These are phyloP conservation scores for Boletus coccyginus DNA, from an alignment of 768 basidiomycete genomes.

Conservation along the genomic window DNA sequence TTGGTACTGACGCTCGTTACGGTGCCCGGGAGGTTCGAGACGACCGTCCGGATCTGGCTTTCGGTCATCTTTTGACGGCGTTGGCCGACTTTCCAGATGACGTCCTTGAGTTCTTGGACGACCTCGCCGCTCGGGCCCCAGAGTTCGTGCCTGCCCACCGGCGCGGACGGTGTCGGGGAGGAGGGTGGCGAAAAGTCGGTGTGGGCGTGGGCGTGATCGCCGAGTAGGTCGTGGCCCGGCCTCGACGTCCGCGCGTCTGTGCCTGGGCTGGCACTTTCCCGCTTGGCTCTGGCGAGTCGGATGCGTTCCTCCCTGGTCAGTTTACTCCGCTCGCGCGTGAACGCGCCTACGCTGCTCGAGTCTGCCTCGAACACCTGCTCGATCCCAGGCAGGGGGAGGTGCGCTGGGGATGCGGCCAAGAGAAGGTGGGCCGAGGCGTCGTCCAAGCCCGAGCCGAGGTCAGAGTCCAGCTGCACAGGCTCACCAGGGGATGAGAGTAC, in stretches of 20 bases:
- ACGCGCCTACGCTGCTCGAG: slow-evolving; percentile 31
- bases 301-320: slow-evolving; percentile 77
- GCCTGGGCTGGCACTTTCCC: slow-evolving; percentile 29
- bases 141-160: slow-evolving; percentile 33
- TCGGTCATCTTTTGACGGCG: slow-evolving; percentile 52
- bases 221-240: not conserved
- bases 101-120: slow-evolving; percentile 81
- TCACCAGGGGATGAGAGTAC: slow-evolving; percentile 24
- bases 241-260: not conserved
- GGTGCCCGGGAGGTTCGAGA: not conserved
- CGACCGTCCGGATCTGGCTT: slow-evolving; percentile 1
- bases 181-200: not conserved
- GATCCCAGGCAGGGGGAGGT: slow-evolving; percentile 62
- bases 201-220: slow-evolving; percentile 17
- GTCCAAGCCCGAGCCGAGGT: slow-evolving; percentile 30
- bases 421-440: slow-evolving; percentile 59
- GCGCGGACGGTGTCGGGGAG: not conserved
- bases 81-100: slow-evolving; percentile 84
- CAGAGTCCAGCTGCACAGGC: slow-evolving; percentile 10
- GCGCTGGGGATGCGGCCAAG: slow-evolving; percentile 45
- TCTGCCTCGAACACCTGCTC: slow-evolving; percentile 87
- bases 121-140: slow-evolving; percentile 80
- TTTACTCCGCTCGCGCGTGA: slow-evolving; percentile 59
- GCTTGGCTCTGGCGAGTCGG: slow-evolving; percentile 44
- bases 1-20: not conserved